Base-by-base conservation (phyloP, 306 rosid species). In the Alnus glutinosa region DNA sequence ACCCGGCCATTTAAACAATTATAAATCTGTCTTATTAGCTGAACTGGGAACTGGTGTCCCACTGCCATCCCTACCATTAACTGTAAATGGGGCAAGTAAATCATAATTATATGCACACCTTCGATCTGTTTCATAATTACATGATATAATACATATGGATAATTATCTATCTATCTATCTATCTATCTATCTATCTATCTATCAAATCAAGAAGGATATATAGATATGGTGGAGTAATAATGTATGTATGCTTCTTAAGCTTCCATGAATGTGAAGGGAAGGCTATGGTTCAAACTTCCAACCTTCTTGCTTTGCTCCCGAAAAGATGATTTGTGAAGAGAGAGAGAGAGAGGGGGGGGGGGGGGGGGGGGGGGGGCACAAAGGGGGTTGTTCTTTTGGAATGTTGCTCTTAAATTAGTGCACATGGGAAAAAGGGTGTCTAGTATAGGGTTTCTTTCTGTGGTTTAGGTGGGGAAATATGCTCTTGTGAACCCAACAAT, bases 401-500 rank as follows among this genome's bases (percentile, higher is more conserved):
- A 92, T 86, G 92, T 91, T 92, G 96, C 94, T 86, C 86, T 92
- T 92, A 88, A 94, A 90, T 90, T 88, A 57, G 90, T 44, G 91
- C 99, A 95, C 99, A 95, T 95, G 98, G 98, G 90, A 95, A 95
- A 97, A 95, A 95, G 67, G 92, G 78, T 86, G 97, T 91, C 94
- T 88, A 88, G 80, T 77, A 83, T 85, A 83, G 87, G 93, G 93
- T 82, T 90, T 85, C 77, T 81, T 79, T 88, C 36, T 86, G 86
- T 84, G 89, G 79, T 85, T 85, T 88, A 62, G 89, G 95, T 93
- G 93, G 99, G 99, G 98, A 89, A 90, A 87, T 88, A 88, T 87
- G 96, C 89, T 88, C 83, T 83, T 23, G 86, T 87, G 88, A 88
- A 93, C 97, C 99, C 96, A 93, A 91, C 99, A 91, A 44, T 77